phyloP scores from a whole-genome alignment of 352 stramenopile genomes.

The Phytophthora agathidicida region DNA sequence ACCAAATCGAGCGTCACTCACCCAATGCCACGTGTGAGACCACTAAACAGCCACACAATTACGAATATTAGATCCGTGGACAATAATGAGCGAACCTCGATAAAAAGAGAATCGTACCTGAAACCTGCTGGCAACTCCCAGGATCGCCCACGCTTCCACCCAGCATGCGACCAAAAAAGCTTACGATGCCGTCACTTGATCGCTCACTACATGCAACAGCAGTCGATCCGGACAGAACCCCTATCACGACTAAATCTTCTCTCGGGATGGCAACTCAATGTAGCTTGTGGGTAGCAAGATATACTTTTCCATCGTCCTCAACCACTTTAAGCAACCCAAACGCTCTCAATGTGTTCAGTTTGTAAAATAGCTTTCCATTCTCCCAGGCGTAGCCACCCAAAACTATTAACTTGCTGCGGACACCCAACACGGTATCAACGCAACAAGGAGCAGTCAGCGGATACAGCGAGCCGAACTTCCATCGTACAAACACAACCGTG shows the following conservation, averaged over 20 bases:
- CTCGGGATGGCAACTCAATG: conserved; percentile 9
- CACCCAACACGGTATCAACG: not conserved
- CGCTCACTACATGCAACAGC: conserved; percentile 5
- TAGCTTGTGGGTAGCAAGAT: conserved; percentile 12
- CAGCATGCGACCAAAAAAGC: conserved; percentile 1
- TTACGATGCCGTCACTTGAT: not conserved
- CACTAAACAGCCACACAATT: not conserved
- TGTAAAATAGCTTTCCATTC: conserved; percentile 1
- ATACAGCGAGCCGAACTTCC: not conserved
- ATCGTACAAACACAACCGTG: conserved; percentile 1
- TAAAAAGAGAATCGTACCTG: too few relatives aligned
- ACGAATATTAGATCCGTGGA: not conserved
- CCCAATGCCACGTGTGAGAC: not conserved
- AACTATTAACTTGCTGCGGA: conserved; percentile 2
- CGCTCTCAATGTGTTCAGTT: conserved; percentile 3
- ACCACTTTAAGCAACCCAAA: not conserved
- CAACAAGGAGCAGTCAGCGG: conserved; percentile 2
- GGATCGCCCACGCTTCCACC: conserved; percentile 1
- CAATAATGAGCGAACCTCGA: too few relatives aligned
- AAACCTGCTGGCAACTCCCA: not conserved
- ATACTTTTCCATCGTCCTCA: conserved; percentile 12
- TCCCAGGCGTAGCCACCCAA: conserved; percentile 6
- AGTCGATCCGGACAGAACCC: not conserved
- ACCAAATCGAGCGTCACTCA: not conserved
- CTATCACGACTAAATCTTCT: conserved; percentile 3